Conservation (phyloP, 2,329 filamentous ascomycete genomes). For the Fusarium miscanthi region DNA sequence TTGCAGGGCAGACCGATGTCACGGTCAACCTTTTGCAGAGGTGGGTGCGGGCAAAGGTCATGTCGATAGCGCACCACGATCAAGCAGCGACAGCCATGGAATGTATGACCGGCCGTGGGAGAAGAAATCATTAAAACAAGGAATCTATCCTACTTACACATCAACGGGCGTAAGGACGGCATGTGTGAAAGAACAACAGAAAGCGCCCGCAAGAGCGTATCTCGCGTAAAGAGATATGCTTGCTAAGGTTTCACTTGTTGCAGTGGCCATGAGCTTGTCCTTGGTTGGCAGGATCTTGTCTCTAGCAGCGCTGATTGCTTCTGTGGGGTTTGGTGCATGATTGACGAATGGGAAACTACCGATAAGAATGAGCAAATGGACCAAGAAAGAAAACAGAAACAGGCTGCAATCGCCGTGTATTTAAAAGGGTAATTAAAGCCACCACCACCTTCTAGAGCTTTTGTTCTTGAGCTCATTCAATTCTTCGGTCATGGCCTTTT, state of each 20-base stretch:
- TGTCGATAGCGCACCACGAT: no score
- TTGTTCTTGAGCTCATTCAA: neutral
- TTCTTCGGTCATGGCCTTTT: neutral
- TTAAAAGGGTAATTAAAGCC: neutral
- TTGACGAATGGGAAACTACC: neutral
- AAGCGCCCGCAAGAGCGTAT: neutral
- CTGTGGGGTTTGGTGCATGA: neutral
- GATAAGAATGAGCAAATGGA: neutral
- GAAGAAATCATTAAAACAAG: no score
- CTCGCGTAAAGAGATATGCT: neutral
- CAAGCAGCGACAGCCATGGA: no score
- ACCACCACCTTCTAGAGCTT: conserved; percentile 1
- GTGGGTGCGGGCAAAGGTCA: neutral
- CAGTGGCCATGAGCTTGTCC: neutral
- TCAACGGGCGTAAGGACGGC: neutral
- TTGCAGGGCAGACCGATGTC: neutral
- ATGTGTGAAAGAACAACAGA: neutral
- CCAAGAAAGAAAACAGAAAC: neutral
- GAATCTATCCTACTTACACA: neutral
- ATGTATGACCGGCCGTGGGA: no score
- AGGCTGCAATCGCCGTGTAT: neutral
- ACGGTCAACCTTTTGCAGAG: no score
- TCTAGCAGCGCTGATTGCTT: neutral
- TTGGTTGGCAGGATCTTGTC: neutral
- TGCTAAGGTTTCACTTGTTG: neutral